Base-by-base conservation (phyloP, 768 basidiomycete genomes). In the Guyanaporus albipodus region DNA sequence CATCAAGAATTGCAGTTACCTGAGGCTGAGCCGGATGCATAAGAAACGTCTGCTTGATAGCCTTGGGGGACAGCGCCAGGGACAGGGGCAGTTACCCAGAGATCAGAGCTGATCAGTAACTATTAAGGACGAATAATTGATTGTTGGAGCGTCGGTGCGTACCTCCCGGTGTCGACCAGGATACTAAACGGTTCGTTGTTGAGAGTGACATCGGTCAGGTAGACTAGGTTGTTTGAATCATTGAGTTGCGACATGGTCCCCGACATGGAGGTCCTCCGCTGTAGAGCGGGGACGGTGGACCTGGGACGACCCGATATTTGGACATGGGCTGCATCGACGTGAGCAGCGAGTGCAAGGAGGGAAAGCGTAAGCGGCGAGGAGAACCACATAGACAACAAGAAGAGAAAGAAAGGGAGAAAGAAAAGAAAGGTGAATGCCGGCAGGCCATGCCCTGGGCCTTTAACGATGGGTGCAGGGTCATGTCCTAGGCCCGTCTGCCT, bases 81-180 rank as follows among this genome's bases (percentile, higher is more conserved):
- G 7, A 82, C 73, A 42, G 48, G 48, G 24, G 73, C 71, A 9
- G 75, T 73, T 6, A 85, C 74, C 76, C 79, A 84, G 8, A 85
- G 62, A 58, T 87, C 85, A 14, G 83, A 83, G 49, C 83, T 86
- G 40, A 31, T 29, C 15, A 11, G 50, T 63, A 64, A 21, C 8
- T 12, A 6, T 3, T 8, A 26, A 2, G 6, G 23, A n/a, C 29
- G 8, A 27, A 24, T 35, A 22, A 10, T 23, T 26, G 22, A 19
- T 18, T 5, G 11, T 3, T 18, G 1, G 22, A n/a, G 29, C 34
- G n/a, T 32, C 15, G 40, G 22, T 8, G 18, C 63, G 26, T 47
- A 73, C 75, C 74, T 76, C 6, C 75, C 75, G 6, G 75, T 76
- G 49, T 76, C 75, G 28, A 76, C 64, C 42, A 67, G 49, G 39